These are phyloP conservation scores for Chimonanthus salicifolius DNA, from an alignment of 164 flowering plant species.

Conservation along the genomic window DNA sequence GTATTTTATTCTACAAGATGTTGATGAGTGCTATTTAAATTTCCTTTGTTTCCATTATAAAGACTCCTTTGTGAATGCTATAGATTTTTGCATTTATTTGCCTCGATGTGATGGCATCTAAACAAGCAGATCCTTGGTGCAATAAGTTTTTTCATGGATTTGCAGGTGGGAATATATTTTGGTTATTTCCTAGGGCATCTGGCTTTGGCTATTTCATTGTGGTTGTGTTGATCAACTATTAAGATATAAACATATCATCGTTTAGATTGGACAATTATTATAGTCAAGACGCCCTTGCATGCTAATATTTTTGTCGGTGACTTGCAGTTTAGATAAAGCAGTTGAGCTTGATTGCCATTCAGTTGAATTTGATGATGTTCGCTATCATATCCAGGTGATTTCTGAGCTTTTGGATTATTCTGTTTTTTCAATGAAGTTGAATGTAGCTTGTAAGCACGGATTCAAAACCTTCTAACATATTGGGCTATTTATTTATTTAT, in stretches of 20 bases:
- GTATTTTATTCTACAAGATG: background rate
- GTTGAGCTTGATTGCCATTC: conserved; percentile 85
- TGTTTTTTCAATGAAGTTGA: background rate
- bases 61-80: background rate
- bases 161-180: background rate
- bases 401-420: background rate
- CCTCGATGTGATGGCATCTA: background rate
- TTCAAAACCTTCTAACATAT: background rate
- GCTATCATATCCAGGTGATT: conserved; percentile 82
- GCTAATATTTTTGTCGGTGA: background rate
- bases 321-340: conserved; percentile 81
- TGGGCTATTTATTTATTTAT: background rate
- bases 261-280: background rate
- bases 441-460: background rate
- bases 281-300: background rate
- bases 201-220: background rate
- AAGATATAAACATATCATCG: background rate
- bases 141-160: background rate
- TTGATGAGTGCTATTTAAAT: background rate
- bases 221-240: background rate
- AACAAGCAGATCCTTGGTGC: background rate
- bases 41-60: background rate
- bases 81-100: background rate
- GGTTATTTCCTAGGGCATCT: background rate
- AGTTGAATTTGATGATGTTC: conserved; percentile 87